These are phyloP conservation scores for Globisporangium lucens DNA, from an alignment of 352 stramenopile species.

Conservation along the genomic window DNA sequence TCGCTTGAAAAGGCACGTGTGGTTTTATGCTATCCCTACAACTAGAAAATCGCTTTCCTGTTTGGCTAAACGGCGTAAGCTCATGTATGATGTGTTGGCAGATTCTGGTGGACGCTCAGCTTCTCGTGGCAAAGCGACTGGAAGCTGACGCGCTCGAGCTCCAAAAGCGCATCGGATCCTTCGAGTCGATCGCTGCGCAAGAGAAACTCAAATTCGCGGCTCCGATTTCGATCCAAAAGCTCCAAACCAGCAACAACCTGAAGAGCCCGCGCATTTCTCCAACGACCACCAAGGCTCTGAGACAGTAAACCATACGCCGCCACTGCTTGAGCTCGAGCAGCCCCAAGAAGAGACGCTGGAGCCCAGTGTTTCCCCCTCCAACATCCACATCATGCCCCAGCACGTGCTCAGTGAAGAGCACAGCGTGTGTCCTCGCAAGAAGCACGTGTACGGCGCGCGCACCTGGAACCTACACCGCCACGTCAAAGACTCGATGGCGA, in stretches of 20 bases:
- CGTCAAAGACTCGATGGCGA: slow-evolving; percentile 69
- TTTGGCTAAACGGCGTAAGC: too few species aligned
- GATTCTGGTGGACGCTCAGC: slow-evolving; percentile 36
- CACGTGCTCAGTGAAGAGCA: slow-evolving; percentile 51
- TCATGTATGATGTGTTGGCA: slow-evolving; percentile 4
- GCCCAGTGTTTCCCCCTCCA: background rate
- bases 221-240: background rate
- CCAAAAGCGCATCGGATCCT: slow-evolving; percentile 9
- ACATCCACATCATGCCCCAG: slow-evolving; percentile 37
- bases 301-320: background rate
- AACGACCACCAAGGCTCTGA: background rate
- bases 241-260: background rate
- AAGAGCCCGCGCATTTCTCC: slow-evolving; percentile 6
- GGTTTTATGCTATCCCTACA: too few species aligned
- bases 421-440: slow-evolving; percentile 52
- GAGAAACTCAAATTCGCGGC: background rate
- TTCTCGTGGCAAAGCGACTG: slow-evolving; percentile 25
- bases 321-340: slow-evolving; percentile 7
- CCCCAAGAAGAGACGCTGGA: background rate
- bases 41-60: too few species aligned
- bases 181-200: background rate
- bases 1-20: slow-evolving; percentile 38
- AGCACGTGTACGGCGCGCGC: slow-evolving; percentile 49
- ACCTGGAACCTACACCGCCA: slow-evolving; percentile 69
- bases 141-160: slow-evolving; percentile 11